Base-by-base conservation (phyloP, 805 yeast species). In the Teunomyces kruisii region DNA sequence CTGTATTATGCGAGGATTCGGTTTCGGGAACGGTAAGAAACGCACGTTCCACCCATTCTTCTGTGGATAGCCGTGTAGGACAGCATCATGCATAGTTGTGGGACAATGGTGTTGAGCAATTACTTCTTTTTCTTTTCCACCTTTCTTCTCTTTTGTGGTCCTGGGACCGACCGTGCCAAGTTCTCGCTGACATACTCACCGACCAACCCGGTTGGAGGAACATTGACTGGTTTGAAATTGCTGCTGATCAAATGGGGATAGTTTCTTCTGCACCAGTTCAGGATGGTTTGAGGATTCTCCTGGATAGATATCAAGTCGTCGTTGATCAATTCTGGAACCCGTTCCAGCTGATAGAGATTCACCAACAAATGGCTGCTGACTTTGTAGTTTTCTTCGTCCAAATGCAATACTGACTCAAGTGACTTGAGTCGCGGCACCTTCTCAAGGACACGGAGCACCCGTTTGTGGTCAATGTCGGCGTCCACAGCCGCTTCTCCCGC, bases 231-330 rank as follows among this genome's bases (percentile, higher is more conserved):
- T 43, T 56, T 59, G 59, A 65, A 70, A 41, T 65, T 62, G 10
- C 68, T 57, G 14, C 59, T 55, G 9, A 68, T 66, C 50, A 71
- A 56, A 40, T 63, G 61, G 3, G 68, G 63, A 40, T 59, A 57
- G 46, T 70, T 62, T 35, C 75, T 56, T 27, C 74, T 54, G 19
- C 62, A 48, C 76, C 76, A 72, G 53, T 61, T 54, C 13, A 67
- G 71, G 3, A 60, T 53, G 36, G 61, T 66, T 52, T 70, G 74
- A 0, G 76, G 76, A 43, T 71, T 72, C n/a, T 54, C 44, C 45
- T 70, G 74, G 2, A 65, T 48, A 10, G 54, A 47, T 27, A 61
- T 61, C 32, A 66, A 49, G 43, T 72, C 76, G 48, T 72, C 77
- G 35, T 61, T 54, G 14, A 61, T 50, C 15, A 70, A 52, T 10